A percentile compares a stretch with the other conserved stretches of the same genome.
Evolutionary conservation across 129 eudicot genomes (phyloP).

Genomic region (Arctium lappa): DNA sequence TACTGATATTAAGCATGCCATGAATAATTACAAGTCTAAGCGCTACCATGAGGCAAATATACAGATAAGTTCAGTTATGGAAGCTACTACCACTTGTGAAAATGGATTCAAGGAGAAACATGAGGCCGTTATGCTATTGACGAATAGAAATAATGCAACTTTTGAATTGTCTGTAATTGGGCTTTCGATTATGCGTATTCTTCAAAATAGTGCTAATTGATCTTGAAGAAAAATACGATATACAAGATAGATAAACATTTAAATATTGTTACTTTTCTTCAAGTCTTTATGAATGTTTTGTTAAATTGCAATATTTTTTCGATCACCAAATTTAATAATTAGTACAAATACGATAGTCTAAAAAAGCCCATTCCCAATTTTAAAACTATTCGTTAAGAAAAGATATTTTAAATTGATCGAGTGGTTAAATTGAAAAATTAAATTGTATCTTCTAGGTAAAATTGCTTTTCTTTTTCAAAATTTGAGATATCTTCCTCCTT

Average conservation of each 20-base stretch:
- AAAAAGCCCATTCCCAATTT: too few species aligned
- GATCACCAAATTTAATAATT: too few species aligned
- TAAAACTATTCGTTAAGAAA: too few species aligned
- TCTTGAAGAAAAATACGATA: background rate
- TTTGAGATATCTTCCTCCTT: too few species aligned
- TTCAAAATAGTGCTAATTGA: conserved; percentile 14
- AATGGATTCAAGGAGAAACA: conserved; percentile 42
- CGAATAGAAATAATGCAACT: conserved; percentile 28
- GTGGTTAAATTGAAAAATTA: too few species aligned
- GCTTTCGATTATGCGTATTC: conserved; percentile 31
- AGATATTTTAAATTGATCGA: too few species aligned
- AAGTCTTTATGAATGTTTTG: too few species aligned
- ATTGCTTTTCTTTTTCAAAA: too few species aligned
- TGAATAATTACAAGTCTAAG: conserved; percentile 18
- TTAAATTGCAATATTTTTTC: too few species aligned
- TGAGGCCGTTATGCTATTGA: conserved; percentile 25
- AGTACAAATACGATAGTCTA: too few species aligned
- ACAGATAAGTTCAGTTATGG: conserved; percentile 44
- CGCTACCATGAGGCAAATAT: conserved; percentile 28
- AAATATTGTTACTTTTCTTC: too few species aligned
- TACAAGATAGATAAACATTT: background rate
- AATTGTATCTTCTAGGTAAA: too few species aligned
- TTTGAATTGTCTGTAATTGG: conserved; percentile 38
- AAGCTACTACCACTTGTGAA: conserved; percentile 40
- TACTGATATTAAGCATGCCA: conserved; percentile 18